Evolutionary conservation across 768 basidiomycete species (phyloP).

Genomic region (Stropharia rugosoannulata): DNA sequence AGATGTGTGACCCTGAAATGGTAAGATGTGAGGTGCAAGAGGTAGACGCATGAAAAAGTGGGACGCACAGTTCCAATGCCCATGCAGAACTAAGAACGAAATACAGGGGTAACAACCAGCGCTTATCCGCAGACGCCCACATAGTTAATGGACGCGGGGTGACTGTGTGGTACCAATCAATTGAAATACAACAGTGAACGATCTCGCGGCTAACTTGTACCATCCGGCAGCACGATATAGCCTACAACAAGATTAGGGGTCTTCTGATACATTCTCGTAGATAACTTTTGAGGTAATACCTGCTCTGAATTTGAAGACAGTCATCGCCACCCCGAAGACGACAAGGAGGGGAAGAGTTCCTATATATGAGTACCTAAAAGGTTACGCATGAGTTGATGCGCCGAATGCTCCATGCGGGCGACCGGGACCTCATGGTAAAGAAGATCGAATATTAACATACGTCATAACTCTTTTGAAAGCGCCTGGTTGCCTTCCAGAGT

Average conservation of each 20-base stretch:
- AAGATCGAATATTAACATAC: conserved; percentile 38
- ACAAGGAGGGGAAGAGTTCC: conserved; percentile 65
- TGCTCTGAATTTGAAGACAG: conserved; percentile 70
- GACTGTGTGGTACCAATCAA: conserved; percentile 33
- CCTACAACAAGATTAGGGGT: conserved; percentile 26
- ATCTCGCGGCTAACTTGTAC: conserved; percentile 27
- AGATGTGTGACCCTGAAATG: conserved; percentile 68
- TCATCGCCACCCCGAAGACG: conserved; percentile 60
- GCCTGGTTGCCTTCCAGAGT: conserved; percentile 74
- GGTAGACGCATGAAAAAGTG: neutral
- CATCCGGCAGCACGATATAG: conserved; percentile 33
- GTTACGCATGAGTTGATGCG: conserved; percentile 16
- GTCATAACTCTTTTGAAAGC: conserved; percentile 90
- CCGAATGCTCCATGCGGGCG: conserved; percentile 15
- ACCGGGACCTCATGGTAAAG: neutral
- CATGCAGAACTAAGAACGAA: conserved; percentile 73
- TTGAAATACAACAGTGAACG: neutral
- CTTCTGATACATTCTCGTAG: neutral
- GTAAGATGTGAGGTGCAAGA: neutral
- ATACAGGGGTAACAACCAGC: conserved; percentile 66
- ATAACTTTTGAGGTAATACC: conserved; percentile 37
- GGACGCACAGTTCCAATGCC: conserved; percentile 72
- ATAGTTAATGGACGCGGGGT: conserved; percentile 53
- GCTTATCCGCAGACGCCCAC: conserved; percentile 45
- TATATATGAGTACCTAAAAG: conserved; percentile 73